Evolutionary conservation across 345 rosid species (phyloP).

Genomic region (Mercurialis annua): DNA sequence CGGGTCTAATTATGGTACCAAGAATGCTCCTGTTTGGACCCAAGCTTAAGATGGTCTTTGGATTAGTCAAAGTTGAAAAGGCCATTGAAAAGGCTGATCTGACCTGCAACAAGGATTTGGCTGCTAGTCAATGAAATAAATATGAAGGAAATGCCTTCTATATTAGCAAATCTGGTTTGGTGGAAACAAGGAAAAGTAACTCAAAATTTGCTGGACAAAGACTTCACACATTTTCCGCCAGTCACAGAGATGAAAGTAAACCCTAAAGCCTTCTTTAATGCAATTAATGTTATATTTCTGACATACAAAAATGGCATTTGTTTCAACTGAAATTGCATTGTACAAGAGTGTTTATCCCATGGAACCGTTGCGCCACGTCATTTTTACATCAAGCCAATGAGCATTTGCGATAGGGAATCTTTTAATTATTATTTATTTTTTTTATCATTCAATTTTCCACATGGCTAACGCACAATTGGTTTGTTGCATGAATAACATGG

Average conservation of each 20-base stretch:
- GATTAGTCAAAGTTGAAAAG: constrained; percentile 61
- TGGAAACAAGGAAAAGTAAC: background rate
- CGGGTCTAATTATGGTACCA: constrained; percentile 87
- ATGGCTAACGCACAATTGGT: too few species aligned
- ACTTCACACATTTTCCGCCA: background rate
- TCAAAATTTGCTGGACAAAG: background rate
- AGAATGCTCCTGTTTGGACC: constrained; percentile 82
- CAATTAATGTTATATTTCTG: background rate
- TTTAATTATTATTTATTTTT: too few species aligned
- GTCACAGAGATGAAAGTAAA: background rate
- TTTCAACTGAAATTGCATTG: too few species aligned
- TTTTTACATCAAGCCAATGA: too few species aligned
- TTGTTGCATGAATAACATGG: too few species aligned
- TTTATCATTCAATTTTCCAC: too few species aligned
- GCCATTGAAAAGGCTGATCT: constrained; percentile 95
- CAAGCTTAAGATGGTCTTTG: constrained; percentile 49
- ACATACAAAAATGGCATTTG: background rate
- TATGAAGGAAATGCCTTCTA: background rate
- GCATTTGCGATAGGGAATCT: too few species aligned
- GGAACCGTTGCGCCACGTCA: too few species aligned
- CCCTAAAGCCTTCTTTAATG: background rate
- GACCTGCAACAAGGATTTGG: constrained; percentile 43
- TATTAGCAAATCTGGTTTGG: background rate
- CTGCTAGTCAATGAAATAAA: background rate
- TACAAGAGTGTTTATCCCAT: too few species aligned